Percentiles rank a stretch among this genome's conserved stretches.
Evolutionary conservation across 352 stramenopile genomes (phyloP).

Genomic region (Phytopythium aichiense): DNA sequence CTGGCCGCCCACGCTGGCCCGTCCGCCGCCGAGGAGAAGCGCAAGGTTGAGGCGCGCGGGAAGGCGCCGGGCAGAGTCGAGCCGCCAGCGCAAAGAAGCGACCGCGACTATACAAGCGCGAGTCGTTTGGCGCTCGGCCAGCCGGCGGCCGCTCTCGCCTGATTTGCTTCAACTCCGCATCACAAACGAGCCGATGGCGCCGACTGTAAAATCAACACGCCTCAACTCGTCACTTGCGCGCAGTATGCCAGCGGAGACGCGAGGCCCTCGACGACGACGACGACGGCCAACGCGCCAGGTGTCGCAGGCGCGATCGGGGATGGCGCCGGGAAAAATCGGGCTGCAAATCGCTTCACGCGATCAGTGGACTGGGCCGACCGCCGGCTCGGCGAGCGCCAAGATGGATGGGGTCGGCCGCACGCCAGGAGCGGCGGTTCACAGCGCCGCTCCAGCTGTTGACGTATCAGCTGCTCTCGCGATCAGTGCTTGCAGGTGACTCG

Average conservation of each 20-base stretch:
- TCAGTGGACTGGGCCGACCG: background rate
- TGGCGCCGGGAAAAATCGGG: background rate
- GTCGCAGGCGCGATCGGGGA: background rate
- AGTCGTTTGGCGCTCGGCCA: background rate
- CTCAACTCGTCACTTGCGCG: slow-evolving; percentile 7
- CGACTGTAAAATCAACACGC: slow-evolving; percentile 6
- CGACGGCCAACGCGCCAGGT: background rate
- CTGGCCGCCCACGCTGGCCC: background rate
- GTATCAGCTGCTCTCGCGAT: no score
- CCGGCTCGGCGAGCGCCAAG: background rate
- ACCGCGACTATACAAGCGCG: slow-evolving; percentile 1
- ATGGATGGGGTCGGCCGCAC: background rate
- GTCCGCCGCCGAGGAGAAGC: slow-evolving; percentile 1
- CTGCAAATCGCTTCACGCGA: background rate
- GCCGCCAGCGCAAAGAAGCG: background rate
- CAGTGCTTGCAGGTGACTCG: no score
- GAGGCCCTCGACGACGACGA: background rate
- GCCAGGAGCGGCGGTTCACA: background rate
- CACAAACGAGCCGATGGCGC: slow-evolving; percentile 2
- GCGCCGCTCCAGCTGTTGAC: background rate
- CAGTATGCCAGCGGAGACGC: slow-evolving; percentile 8
- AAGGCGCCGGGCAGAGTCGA: background rate
- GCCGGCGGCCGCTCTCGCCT: background rate
- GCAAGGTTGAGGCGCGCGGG: slow-evolving; percentile 2
- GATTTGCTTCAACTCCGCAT: slow-evolving; percentile 9